Evolutionary conservation across 176 grass and related monocot genomes (phyloP).

Genomic region (Saccharum spontaneum): DNA sequence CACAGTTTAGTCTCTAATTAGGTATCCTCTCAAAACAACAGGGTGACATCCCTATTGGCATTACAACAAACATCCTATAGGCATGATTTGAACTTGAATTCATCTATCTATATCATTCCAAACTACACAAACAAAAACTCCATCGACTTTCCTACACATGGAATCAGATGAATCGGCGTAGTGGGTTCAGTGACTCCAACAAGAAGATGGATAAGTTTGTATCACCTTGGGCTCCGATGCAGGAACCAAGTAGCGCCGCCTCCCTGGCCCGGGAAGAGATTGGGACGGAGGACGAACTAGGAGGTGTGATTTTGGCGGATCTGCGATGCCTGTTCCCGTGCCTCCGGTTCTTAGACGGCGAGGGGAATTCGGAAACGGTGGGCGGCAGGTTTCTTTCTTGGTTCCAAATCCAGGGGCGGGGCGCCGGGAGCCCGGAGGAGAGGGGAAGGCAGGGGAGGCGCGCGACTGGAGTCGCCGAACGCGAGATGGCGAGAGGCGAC

Average conservation of each 20-base stretch:
- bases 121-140: not conserved
- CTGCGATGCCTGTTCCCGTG: not conserved
- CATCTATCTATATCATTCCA: not conserved
- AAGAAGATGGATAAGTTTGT: not conserved
- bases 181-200: not conserved
- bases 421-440: not conserved
- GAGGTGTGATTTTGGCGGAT: not conserved
- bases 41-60: constrained; percentile 18
- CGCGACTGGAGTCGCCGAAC: not conserved
- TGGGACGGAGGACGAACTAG: not conserved
- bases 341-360: not conserved
- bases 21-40: not conserved
- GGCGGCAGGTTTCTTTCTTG: constrained; percentile 1
- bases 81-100: constrained; percentile 4
- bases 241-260: not conserved
- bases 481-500: not conserved
- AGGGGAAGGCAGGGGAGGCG: not conserved
- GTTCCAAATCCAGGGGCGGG: constrained; percentile 1
- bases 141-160: not conserved
- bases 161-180: not conserved
- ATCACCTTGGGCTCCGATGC: constrained; percentile 2
- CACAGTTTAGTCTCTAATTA: not conserved
- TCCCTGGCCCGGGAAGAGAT: not conserved
- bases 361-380: constrained; percentile 15
- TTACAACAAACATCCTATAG: constrained; percentile 17